These are phyloP conservation scores for Haplosporangium gracile DNA, from an alignment of 192 early-diverging fungal species.

Conservation along the genomic window DNA sequence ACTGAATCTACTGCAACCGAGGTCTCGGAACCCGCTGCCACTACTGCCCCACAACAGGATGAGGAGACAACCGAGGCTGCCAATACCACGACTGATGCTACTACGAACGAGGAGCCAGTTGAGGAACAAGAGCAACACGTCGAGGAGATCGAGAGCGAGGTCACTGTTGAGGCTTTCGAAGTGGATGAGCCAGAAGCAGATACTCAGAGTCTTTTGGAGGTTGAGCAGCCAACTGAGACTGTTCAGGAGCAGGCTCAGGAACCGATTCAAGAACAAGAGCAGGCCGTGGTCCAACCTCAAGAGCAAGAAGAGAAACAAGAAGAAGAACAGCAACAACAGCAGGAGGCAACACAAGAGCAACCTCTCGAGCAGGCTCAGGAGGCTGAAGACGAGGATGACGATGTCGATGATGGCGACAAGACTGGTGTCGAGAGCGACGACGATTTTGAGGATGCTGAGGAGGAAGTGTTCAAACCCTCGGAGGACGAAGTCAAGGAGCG, in stretches of 20 bases:
- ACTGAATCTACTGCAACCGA: background rate
- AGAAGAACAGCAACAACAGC: background rate
- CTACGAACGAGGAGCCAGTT: constrained; percentile 3
- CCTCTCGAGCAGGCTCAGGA: constrained; percentile 11
- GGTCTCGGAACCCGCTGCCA: background rate
- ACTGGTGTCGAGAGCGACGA: constrained; percentile 39
- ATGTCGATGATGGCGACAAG: constrained; percentile 33
- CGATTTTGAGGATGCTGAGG: constrained; percentile 52
- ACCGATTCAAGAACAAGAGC: constrained; percentile 11
- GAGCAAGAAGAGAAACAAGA: constrained; percentile 5
- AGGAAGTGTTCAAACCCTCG: constrained; percentile 43
- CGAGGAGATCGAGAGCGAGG: background rate
- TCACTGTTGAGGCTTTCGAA: constrained; percentile 5
- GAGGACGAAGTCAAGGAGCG: constrained; percentile 48
- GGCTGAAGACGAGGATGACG: background rate
- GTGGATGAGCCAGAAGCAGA: background rate
- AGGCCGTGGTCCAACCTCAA: background rate
- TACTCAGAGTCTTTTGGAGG: background rate
- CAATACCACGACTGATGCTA: background rate
- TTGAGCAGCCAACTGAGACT: constrained; percentile 7
- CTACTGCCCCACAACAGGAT: background rate
- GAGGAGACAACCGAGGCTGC: background rate
- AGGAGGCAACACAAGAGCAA: constrained; percentile 2
- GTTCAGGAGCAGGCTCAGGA: background rate
- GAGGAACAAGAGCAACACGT: constrained; percentile 14